These are phyloP conservation scores for Aspergillus aculeatinus DNA, from an alignment of 2,329 filamentous ascomycete species.

Conservation along the genomic window DNA sequence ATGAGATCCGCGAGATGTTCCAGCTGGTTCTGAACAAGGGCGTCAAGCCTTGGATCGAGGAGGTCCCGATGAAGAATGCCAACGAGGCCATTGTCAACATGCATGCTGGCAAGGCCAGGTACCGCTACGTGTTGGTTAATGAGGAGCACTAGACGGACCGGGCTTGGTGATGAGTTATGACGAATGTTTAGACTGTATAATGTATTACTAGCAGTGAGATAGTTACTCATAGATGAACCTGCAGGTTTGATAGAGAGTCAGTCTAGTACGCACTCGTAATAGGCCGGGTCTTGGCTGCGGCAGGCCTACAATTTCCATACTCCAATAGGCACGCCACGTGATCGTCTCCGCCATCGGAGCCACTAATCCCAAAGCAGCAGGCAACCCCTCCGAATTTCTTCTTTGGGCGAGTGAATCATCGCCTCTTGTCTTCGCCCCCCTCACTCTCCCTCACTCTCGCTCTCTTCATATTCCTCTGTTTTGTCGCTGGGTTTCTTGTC, in stretches of 20 bases:
- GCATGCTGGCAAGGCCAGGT: slow-evolving; percentile 46
- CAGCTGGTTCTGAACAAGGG: slow-evolving; percentile 41
- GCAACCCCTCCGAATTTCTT: slow-evolving; percentile 16
- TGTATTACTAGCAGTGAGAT: not conserved
- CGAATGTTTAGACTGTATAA: slow-evolving; percentile 2
- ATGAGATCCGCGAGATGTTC: slow-evolving; percentile 47
- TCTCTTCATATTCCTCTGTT: not conserved
- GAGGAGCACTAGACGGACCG: slow-evolving; percentile 22
- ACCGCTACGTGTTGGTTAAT: slow-evolving; percentile 49
- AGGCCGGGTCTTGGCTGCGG: too few relatives aligned
- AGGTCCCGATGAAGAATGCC: slow-evolving; percentile 44
- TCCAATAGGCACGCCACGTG: slow-evolving; percentile 19
- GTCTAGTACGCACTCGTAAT: too few relatives aligned
- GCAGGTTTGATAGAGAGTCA: too few relatives aligned
- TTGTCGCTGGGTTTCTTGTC: not conserved
- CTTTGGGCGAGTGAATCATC: slow-evolving; percentile 1
- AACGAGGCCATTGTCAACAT: slow-evolving; percentile 48
- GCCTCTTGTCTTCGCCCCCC: not conserved
- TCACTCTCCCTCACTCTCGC: not conserved
- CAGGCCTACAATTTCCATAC: too few relatives aligned
- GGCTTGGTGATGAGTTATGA: slow-evolving; percentile 8
- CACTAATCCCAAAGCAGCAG: slow-evolving; percentile 22
- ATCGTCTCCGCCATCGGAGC: slow-evolving; percentile 25
- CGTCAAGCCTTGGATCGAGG: slow-evolving; percentile 44
- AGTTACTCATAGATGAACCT: too few relatives aligned